Base-by-base conservation (phyloP, 2,329 filamentous ascomycete genomes). In the Torrubiellomyces zombiae region DNA sequence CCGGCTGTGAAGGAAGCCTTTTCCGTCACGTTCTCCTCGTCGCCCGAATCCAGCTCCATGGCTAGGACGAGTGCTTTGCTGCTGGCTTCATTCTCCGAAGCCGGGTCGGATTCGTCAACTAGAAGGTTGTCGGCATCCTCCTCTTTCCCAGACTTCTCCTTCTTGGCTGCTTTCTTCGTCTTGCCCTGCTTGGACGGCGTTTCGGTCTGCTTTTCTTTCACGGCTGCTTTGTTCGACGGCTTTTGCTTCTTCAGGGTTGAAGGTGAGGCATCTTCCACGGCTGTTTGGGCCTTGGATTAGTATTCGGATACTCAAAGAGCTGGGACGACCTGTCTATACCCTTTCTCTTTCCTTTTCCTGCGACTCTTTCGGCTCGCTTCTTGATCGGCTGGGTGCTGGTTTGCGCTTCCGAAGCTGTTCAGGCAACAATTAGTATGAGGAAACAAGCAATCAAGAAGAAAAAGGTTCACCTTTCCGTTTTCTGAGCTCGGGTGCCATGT, bases 401-500 rank as follows among this genome's bases (percentile, higher is more conserved):
- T 24, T 43, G 36, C 16, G 40, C 30, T 27, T 49, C 47, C 20
- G 39, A 21, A 27, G 33, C 28, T 26, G 39, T n/a, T n/a, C n/a
- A n/a, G n/a, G n/a, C n/a, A n/a, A n/a, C n/a, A n/a, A n/a, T n/a
- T n/a, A n/a, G n/a, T n/a, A n/a, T n/a, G n/a, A n/a, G n/a, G n/a
- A n/a, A n/a, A n/a, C n/a, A n/a, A n/a, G n/a, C n/a, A n/a, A n/a
- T n/a, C n/a, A n/a, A n/a, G n/a, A n/a, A n/a, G n/a, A n/a, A n/a
- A n/a, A n/a, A n/a, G n/a, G n/a, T 43, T 29, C 32, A 51, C 48
- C 29, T 34, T 49, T 48, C 43, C 43, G 35, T 36, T 48, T 56
- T 28, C 53, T 55, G 24, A 59, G 42, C 45, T 57, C 53, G 33
- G 53, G 55, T 18, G 57, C 54, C 58, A 63, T 31, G 35, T 16